Percentiles rank a stretch among this genome's conserved stretches.
Evolutionary conservation across 2,329 filamentous ascomycete genomes (phyloP).

Genomic region (Biscogniauxia mediterranea): DNA sequence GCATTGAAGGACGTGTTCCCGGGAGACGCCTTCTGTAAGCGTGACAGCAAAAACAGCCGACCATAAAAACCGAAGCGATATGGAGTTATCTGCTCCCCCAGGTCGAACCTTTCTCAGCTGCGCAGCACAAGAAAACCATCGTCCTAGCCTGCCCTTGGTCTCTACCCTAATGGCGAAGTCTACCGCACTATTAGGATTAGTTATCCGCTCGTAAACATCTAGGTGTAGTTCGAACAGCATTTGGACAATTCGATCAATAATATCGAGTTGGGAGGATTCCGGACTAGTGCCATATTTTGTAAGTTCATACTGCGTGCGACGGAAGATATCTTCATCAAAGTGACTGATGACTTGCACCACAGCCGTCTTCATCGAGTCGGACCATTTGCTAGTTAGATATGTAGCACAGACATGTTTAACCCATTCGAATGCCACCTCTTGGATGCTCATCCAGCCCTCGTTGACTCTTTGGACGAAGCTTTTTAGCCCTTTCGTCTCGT

Average conservation of each 20-base stretch:
- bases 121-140: conserved; percentile 53
- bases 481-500: conserved; percentile 51
- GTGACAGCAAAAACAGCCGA: conserved; percentile 54
- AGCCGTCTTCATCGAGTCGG: conserved; percentile 53
- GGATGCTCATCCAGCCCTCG: conserved; percentile 49
- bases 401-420: conserved; percentile 47
- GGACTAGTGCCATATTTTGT: conserved; percentile 20
- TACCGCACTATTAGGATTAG: conserved; percentile 54
- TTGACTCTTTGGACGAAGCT: conserved; percentile 51
- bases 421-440: conserved; percentile 61
- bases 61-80: conserved; percentile 57
- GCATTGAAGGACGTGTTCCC: conserved; percentile 56
- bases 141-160: conserved; percentile 47
- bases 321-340: conserved; percentile 52
- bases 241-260: conserved; percentile 47
- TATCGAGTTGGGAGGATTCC: conserved; percentile 21
- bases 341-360: conserved; percentile 57
- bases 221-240: conserved; percentile 63
- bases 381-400: conserved; percentile 57
- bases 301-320: conserved; percentile 44
- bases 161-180: conserved; percentile 48
- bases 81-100: conserved; percentile 34
- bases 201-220: conserved; percentile 59
- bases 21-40: conserved; percentile 49
- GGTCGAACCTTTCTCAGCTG: conserved; percentile 40